Percentiles rank a stretch among this genome's conserved stretches.
These are phyloP conservation scores for Fibroporia radiculosa DNA, from an alignment of 768 basidiomycete species.

Conservation along the genomic window DNA sequence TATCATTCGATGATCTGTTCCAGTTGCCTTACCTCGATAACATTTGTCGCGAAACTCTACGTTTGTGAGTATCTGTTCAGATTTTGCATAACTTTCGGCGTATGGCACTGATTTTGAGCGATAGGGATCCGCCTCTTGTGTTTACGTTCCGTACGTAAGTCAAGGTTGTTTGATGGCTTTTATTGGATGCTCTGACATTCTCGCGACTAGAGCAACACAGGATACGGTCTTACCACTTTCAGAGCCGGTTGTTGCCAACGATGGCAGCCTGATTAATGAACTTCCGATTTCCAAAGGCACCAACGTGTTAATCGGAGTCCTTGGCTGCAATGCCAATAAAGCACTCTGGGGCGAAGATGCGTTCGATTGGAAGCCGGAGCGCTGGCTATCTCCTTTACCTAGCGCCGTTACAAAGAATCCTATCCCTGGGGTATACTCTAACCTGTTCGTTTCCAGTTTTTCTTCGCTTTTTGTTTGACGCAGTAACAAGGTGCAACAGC, in stretches of 20 bases:
- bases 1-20: constrained; percentile 16
- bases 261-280: constrained; percentile 31
- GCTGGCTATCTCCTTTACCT: constrained; percentile 41
- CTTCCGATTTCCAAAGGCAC: constrained; percentile 43
- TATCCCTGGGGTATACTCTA: constrained; percentile 18
- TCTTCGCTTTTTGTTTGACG: neutral
- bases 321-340: constrained; percentile 40
- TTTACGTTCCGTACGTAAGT: constrained; percentile 20
- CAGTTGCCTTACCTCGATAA: constrained; percentile 57
- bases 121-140: constrained; percentile 37
- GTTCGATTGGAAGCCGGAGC: constrained; percentile 50
- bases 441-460: too few species aligned
- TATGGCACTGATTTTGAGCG: constrained; percentile 15
- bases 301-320: constrained; percentile 33
- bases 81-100: too few species aligned
- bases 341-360: constrained; percentile 56
- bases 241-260: constrained; percentile 34
- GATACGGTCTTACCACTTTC: constrained; percentile 58
- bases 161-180: neutral
- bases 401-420: constrained; percentile 10
- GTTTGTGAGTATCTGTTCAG: constrained; percentile 27
- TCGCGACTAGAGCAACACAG: constrained; percentile 29
- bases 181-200: too few species aligned
- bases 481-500: constrained; percentile 12
- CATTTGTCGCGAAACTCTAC: constrained; percentile 51